Conservation (phyloP, 2,329 filamentous ascomycete genomes). For the Gnomoniopsis sp. region DNA sequence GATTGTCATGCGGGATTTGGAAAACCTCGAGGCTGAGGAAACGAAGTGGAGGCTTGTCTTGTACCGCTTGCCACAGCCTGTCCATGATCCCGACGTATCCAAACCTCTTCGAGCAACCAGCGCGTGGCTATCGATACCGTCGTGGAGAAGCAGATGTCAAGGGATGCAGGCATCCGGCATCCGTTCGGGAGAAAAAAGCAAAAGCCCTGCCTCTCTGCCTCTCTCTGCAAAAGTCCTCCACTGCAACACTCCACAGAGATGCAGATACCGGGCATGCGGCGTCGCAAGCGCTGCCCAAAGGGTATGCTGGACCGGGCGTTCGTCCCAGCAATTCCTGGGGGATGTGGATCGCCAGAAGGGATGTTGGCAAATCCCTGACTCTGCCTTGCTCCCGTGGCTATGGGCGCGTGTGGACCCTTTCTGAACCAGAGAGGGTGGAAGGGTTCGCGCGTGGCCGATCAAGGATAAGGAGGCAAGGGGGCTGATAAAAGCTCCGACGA, state of each 20-base stretch:
- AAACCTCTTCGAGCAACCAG: conserved; percentile 11
- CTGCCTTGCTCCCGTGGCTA: not conserved
- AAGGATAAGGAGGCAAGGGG: not conserved
- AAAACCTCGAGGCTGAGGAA: no score
- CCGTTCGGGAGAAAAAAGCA: no score
- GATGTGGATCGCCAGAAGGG: conserved; percentile 10
- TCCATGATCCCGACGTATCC: not conserved
- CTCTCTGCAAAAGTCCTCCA: no score
- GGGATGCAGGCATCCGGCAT: no score
- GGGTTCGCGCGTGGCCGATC: not conserved
- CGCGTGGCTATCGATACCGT: conserved; percentile 1
- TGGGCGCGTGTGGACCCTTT: no score
- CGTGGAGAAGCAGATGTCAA: not conserved
- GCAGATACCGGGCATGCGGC: not conserved
- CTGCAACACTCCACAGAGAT: no score
- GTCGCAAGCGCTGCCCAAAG: conserved; percentile 11
- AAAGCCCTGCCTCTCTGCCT: no score
- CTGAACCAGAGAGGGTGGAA: not conserved
- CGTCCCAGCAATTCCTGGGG: not conserved
- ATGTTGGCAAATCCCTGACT: conserved; percentile 5
- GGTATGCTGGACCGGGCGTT: not conserved
- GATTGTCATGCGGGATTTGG: no score
- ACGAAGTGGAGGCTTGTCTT: no score
- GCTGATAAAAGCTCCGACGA: no score
- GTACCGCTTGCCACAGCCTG: no score